Conservation (phyloP, 371 early-diverging fungal genomes). For the Apophysomyces elegans region DNA sequence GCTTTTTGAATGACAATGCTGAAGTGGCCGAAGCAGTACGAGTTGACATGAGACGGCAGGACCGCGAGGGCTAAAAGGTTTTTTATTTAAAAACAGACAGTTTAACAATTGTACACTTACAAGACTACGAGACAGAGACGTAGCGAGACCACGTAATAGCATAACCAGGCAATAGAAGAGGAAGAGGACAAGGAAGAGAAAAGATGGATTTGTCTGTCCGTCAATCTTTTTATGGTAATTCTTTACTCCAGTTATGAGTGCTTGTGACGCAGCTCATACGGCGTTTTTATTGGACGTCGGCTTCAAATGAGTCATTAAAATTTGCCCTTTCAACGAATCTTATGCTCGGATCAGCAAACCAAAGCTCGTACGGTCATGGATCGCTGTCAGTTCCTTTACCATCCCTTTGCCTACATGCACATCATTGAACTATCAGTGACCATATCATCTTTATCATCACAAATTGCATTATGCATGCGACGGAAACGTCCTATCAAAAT, state of each 20-base stretch:
- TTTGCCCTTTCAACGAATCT: no score
- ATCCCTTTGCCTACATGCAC: no score
- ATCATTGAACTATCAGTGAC: no score
- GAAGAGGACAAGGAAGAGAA: constrained; percentile 7
- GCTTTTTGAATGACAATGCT: constrained; percentile 55
- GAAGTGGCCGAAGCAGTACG: constrained; percentile 42
- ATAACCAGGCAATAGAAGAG: background rate
- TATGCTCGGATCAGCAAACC: no score
- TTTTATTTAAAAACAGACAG: constrained; percentile 12
- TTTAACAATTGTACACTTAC: background rate
- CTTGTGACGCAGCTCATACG: constrained; percentile 3
- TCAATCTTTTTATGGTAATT: background rate
- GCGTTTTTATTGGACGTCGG: background rate
- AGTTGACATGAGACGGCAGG: constrained; percentile 5
- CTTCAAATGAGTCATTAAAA: background rate
- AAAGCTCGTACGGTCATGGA: no score
- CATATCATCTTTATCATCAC: no score
- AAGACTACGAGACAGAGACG: background rate
- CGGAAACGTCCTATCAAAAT: no score
- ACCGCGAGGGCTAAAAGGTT: background rate
- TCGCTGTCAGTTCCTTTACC: no score
- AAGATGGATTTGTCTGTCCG: constrained; percentile 12
- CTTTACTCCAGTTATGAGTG: background rate
- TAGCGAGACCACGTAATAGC: constrained; percentile 2
- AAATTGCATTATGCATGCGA: no score